Conservation (phyloP, 257 asterid genomes). For the Solanum sejunctum region DNA sequence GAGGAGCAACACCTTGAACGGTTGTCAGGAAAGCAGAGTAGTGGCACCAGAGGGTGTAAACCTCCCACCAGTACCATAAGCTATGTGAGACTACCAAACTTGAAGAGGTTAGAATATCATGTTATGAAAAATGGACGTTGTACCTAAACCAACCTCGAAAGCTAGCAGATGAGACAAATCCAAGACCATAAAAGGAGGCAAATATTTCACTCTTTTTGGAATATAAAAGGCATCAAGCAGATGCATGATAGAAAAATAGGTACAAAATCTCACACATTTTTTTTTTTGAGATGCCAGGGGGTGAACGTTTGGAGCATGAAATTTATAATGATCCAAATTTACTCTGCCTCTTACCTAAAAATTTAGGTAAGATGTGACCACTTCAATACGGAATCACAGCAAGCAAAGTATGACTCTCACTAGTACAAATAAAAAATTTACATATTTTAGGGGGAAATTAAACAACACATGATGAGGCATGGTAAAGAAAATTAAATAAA, state of each 20-base stretch:
- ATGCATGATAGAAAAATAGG: no score
- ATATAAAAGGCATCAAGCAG: no score
- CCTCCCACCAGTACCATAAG: not conserved
- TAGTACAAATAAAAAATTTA: not conserved
- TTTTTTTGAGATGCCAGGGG: not conserved
- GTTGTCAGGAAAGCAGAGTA: not conserved
- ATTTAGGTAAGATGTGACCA: not conserved
- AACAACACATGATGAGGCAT: not conserved
- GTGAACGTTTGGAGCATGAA: not conserved
- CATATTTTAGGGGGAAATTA: not conserved
- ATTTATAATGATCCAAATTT: not conserved
- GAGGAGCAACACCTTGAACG: not conserved
- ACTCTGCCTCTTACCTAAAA: not conserved
- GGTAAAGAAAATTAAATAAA: not conserved
- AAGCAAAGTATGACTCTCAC: not conserved
- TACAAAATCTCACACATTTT: not conserved
- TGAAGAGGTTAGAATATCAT: not conserved
- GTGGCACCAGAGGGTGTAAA: not conserved
- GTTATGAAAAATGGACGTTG: not conserved
- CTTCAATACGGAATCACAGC: not conserved
- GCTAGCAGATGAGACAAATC: not conserved
- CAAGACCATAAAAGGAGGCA: not conserved
- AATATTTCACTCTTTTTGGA: no score
- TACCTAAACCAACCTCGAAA: not conserved
- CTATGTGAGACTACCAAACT: not conserved